Base-by-base conservation (phyloP, 2,329 filamentous ascomycete species). In the Pseudodiploospora longispora region DNA sequence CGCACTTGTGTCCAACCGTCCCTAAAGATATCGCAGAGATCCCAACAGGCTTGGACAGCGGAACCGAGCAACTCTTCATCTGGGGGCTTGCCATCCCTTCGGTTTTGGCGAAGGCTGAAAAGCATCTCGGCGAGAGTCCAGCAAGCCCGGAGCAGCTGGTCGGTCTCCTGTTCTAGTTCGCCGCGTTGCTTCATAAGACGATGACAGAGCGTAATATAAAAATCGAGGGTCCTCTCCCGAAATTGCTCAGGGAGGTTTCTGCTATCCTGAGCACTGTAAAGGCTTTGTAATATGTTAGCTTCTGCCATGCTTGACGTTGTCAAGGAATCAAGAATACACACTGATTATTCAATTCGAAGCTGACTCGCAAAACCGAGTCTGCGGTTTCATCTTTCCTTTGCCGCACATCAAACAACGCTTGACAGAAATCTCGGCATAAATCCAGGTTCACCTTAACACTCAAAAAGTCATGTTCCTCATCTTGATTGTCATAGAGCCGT, bases 291-390 rank as follows among this genome's bases (percentile, higher is more conserved):
- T 6, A 6, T 36, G 53, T 68, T 54, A 67, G 56, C 30, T 19
- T 2, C 19, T 19, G 19, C 19, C 19, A 19, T 19, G 19, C 19
- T 19, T 19, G 19, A 19, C 19, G 48, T 52, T 6, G 6, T 30
- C 9, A 19, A 36, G 19, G 28, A 10, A 3, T 27, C 38, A 48
- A 28, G 39, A 4, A 19, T 6, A 61, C 76, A 60, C 58, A 81
- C 77, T 97, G 90, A 55, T 95, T 96, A 66, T 94, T 95, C 27
- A 96, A 73, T 66, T 96, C 91, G 59, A 95, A 95, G 66, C 87
- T 95, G 52, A 96, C 90, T 39, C 91, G 76, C 38, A 97, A 67
- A 10, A 96, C 83, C 0, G 90, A 95, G 62, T 97, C 91, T 0
- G 85, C 78, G 1, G 80, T 69, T 56, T 93, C 87, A 50, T 95